Conservation (phyloP, 805 yeast genomes). For the Ogataea paraovalis region DNA sequence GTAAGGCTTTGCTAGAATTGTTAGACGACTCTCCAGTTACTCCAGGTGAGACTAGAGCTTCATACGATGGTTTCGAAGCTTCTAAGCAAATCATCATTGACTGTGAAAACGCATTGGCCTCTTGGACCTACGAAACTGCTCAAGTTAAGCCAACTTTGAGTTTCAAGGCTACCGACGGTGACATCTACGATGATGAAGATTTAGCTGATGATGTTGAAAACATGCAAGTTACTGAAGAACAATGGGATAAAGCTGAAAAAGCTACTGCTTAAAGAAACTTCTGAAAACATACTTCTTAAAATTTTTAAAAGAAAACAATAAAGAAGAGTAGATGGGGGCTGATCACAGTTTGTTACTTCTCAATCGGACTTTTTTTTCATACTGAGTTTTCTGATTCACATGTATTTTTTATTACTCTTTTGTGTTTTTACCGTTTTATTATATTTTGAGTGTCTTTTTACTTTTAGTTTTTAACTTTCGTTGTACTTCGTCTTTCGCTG, state of each 20-base stretch:
- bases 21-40: slow-evolving; percentile 96
- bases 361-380: background rate
- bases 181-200: slow-evolving; percentile 55
- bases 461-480: slow-evolving; percentile 1
- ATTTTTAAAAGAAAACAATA: background rate
- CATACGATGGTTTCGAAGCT: slow-evolving; percentile 97
- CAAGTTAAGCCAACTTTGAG: slow-evolving; percentile 84
- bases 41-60: slow-evolving; percentile 98
- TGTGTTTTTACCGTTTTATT: slow-evolving; percentile 9
- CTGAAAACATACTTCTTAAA: background rate
- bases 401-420: background rate
- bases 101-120: slow-evolving; percentile 90
- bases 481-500: slow-evolving; percentile 2
- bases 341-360: background rate
- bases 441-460: slow-evolving; percentile 5
- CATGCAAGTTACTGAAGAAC: slow-evolving; percentile 45
- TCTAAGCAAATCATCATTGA: slow-evolving; percentile 96
- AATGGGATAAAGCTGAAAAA: slow-evolving; percentile 26
- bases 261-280: slow-evolving; percentile 25
- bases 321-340: too few species aligned
- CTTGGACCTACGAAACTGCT: slow-evolving; percentile 96
- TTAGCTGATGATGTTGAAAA: slow-evolving; percentile 43
- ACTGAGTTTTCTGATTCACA: background rate
- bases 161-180: slow-evolving; percentile 44
- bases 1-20: slow-evolving; percentile 93